Base-by-base conservation (phyloP, 345 rosid genomes). In the Salix viminalis region DNA sequence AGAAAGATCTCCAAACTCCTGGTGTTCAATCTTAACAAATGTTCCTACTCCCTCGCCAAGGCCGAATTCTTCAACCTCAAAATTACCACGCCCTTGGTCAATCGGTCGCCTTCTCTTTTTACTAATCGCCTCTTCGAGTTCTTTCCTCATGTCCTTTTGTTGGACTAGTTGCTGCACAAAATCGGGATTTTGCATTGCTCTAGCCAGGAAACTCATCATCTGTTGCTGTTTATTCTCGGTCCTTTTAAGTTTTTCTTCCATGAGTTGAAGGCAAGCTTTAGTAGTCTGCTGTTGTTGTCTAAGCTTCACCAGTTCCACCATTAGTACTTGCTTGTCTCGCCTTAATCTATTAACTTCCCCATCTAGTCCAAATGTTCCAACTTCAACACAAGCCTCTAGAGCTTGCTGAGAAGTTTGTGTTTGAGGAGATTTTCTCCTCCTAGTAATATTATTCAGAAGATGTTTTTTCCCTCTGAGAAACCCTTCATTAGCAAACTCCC, bases 401-500 rank as follows among this genome's bases (percentile, higher is more conserved):
- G 86, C 67, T 72, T 87, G 80, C 70, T 88, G 86, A 66, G 87
- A 86, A 80, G 80, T 71, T 52, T 58, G 85, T 44, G 83, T 4
- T 37, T 82, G 86, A 61, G 70, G 79, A 67, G 79, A 80, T 71
- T 82, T 91, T 70, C 92, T 87, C 84, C 96, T 86, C 81, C 86
- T 84, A 36, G 37, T 5, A 64, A 91, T 87, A 52, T 76, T 85
- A 87, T 84, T 88, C 65, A 89, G 86, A 18, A 89, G 91, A 83
- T 91, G 89, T 71, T 72, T 91, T 82, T 88, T 83, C 54, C 96
- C 96, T 87, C 91, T 86, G 16, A 91, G 87, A 85, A 91, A 91
- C 65, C 85, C 91, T 88, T 88, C 91, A 83, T 86, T 84, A 46
- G 91, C 91, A 86, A 89, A 91, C 81, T 95, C 99, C 99, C 98